Evolutionary conservation across 306 rosid species (phyloP).

Genomic region (Corylus americana): DNA sequence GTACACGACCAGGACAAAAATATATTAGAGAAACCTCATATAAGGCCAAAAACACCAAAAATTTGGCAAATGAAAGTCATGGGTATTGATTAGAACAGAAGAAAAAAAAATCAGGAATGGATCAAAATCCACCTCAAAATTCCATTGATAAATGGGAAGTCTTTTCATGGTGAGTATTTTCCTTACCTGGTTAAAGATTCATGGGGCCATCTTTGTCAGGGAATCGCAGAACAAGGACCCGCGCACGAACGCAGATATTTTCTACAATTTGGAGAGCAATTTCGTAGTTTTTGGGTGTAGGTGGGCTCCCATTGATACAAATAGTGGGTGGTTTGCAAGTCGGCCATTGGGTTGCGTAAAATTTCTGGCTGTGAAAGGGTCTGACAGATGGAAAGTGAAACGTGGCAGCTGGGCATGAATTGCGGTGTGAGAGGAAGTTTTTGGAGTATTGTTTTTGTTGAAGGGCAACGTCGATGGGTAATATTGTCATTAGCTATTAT

Average conservation of each 20-base stretch:
- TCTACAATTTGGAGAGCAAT: neutral
- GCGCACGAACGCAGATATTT: slow-evolving; percentile 12
- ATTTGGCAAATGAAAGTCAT: slow-evolving; percentile 18
- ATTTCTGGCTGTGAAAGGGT: neutral
- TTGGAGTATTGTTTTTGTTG: no score
- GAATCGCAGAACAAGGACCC: neutral
- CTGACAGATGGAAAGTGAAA: neutral
- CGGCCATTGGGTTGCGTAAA: neutral
- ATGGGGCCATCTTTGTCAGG: slow-evolving; percentile 1
- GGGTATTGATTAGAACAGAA: neutral
- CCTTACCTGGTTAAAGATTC: slow-evolving; percentile 13
- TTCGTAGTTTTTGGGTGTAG: neutral
- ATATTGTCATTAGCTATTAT: neutral
- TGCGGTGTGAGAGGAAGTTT: neutral
- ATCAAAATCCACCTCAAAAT: slow-evolving; percentile 6
- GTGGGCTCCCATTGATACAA: neutral
- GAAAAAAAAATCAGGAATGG: neutral
- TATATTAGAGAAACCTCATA: slow-evolving; percentile 7
- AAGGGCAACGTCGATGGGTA: neutral
- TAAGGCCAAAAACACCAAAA: neutral
- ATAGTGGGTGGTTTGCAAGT: neutral
- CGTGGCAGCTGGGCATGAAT: neutral
- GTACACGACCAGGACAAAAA: slow-evolving; percentile 13
- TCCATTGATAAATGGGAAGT: neutral
- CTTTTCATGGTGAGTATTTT: slow-evolving; percentile 9